Evolutionary conservation across 2,329 filamentous ascomycete genomes (phyloP), one percentile per base, ranked within the genome.

Genomic region (Sarocladiaceae sp.): DNA sequence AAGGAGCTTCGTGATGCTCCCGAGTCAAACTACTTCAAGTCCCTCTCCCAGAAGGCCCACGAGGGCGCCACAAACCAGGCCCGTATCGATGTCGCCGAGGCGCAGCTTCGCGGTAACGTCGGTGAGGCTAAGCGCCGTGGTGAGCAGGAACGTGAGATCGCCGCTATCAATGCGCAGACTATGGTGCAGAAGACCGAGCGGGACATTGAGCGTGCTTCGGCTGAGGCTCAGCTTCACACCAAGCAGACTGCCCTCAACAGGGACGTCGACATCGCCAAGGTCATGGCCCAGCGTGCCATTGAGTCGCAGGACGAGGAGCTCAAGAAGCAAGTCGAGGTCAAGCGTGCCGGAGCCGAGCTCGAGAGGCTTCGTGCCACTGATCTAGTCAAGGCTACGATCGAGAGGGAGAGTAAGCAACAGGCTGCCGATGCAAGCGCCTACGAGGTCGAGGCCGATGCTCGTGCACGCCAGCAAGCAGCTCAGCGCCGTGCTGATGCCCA

Each of bases 1-100:
- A 94, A 94, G 69, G 90, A 95, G 65, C 79, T 96, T 23, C 87
- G 90, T 64, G 90, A 96, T 62, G 88, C 89, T 1, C 87, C 84
- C 3, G 82, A 87, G 56, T 88, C 83, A n/a, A 84, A 84, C 59
- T 96, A 95, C 71, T 95, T 95, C 62, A 83, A 86, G 48, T 90
- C 86, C 18, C 82, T 94, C 1, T 88, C 86, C 6, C 82, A 87
- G 58, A 95, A 95, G 66, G 89, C 89, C 0, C 89, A 94, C 63
- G 88, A 94, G 66, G 89, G 89, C 18, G 90, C 90, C 12, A 85
- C 85, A 57, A 93, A 92, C 70, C 88, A 93, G 66, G 88, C 88
- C 29, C 69, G 78, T 47, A 74, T 87, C 57, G 84, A 88, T 62
- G 85, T 85, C 3, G 81, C 82, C 42, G 81, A 83, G 52, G 82